These are phyloP conservation scores for Codiaeum variegatum DNA, from an alignment of 441 rosid species.

Conservation along the genomic window DNA sequence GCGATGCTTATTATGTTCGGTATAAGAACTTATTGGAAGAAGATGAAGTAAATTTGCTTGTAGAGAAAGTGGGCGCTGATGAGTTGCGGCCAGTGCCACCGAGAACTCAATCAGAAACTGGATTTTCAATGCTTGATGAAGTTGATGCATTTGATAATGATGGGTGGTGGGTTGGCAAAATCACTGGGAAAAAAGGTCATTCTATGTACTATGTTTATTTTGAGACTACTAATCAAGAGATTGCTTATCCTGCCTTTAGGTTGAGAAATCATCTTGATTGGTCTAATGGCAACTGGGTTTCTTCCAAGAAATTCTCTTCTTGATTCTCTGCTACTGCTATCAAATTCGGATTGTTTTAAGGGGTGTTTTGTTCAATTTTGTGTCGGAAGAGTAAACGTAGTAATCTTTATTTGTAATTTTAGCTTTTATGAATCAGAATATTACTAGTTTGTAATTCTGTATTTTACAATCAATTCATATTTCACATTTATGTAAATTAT, in stretches of 20 bases:
- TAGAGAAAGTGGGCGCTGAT: not conserved
- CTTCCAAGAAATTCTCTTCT: not conserved
- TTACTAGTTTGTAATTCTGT: too few relatives aligned
- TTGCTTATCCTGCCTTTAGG: not conserved
- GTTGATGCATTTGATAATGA: slow-evolving; percentile 13
- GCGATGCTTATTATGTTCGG: not conserved
- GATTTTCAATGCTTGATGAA: not conserved
- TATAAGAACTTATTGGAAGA: not conserved
- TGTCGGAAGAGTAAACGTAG: too few relatives aligned
- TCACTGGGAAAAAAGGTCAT: not conserved
- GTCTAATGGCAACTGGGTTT: slow-evolving; percentile 4
- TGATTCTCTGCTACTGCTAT: too few relatives aligned
- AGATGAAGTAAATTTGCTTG: not conserved
- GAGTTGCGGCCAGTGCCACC: slow-evolving; percentile 5
- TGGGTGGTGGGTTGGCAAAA: slow-evolving; percentile 14
- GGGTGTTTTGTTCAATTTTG: too few relatives aligned
- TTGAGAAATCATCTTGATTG: slow-evolving; percentile 3
- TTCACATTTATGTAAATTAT: not conserved
- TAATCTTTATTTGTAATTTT: too few relatives aligned
- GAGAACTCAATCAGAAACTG: not conserved
- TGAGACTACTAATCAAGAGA: not conserved
- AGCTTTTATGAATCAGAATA: too few relatives aligned
- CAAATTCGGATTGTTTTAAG: too few relatives aligned
- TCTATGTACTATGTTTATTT: not conserved
- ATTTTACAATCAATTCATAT: too few relatives aligned